A percentile compares a stretch with the other conserved stretches of the same genome.
Evolutionary conservation across 2,329 filamentous ascomycete species (phyloP).

Genomic region (Fusarium armeniacum): DNA sequence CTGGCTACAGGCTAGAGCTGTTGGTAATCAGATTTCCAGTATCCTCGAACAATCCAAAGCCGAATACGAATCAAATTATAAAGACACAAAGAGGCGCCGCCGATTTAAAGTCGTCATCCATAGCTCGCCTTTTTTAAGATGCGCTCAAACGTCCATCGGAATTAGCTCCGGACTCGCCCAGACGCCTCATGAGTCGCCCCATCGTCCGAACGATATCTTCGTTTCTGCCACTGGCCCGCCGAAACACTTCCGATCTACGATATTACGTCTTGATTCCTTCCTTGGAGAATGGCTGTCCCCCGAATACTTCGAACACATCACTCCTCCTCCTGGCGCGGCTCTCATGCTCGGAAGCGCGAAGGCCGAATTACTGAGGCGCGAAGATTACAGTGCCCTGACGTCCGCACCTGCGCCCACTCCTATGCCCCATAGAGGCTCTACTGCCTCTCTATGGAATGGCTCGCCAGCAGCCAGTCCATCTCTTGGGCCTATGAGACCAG

Average conservation of each 20-base stretch:
- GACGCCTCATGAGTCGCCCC: constrained; percentile 53
- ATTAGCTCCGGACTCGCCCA: constrained; percentile 88
- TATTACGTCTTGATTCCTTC: constrained; percentile 89
- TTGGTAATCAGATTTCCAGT: constrained; percentile 86
- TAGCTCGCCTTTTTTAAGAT: constrained; percentile 93
- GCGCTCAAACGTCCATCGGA: constrained; percentile 90
- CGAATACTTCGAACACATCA: constrained; percentile 93
- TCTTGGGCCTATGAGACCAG: constrained; percentile 33
- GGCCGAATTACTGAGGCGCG: constrained; percentile 83
- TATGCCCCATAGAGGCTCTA: constrained; percentile 43
- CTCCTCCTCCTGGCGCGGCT: constrained; percentile 85
- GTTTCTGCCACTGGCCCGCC: constrained; percentile 52
- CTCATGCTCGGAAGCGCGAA: constrained; percentile 93
- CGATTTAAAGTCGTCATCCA: constrained; percentile 88
- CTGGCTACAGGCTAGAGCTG: constrained; percentile 86
- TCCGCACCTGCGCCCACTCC: constrained; percentile 36
- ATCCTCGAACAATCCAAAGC: constrained; percentile 71
- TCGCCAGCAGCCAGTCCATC: constrained; percentile 51
- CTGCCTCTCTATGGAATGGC: constrained; percentile 54
- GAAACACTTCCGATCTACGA: constrained; percentile 65
- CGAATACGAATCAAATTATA: constrained; percentile 56
- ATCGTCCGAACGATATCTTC: constrained; percentile 54
- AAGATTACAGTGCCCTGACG: constrained; percentile 72
- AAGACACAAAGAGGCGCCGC: constrained; percentile 60
- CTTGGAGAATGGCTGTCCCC: constrained; percentile 96